Evolutionary conservation across 2,329 filamentous ascomycete species (phyloP), one percentile per base, ranked within the genome.

Genomic region (Alternaria novae-zelandiae): DNA sequence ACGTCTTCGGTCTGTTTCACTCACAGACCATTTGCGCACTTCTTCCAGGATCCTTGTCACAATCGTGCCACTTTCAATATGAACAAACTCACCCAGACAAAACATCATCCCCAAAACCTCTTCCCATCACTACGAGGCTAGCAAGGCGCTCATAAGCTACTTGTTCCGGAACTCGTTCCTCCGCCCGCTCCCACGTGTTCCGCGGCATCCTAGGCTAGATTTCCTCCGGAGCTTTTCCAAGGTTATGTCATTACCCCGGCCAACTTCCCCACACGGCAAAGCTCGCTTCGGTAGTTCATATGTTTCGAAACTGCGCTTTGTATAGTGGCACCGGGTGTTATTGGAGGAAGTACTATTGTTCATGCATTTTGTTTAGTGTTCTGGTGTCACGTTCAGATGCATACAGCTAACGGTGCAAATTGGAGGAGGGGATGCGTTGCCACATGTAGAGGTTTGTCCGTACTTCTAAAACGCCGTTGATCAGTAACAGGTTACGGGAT

Each of bases 291-390:
- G 50, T 50, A 45, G 7, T 54, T 55, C 56, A 59, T 60, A 30
- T 63, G 57, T 57, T 54, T 54, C 43, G 60, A 65, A 65, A 60
- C 55, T 28, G 36, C n/a, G 28, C 21, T 53, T 26, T 49, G 41
- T 63, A 46, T 53, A 58, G 23, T 25, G 21, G 32, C 20, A 9
- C n/a, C 25, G 12, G 26, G 15, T 36, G 11, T 55, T 21, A 63
- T 63, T 65, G 63, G 63, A 57, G 63, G 60, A 57, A 65, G 41
- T 57, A 62, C 25, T 50, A 17, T 41, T 30, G 41, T 30, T 43
- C 17, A 43, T 20, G 30, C 23, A 46, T 44, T 36, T 50, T 23
- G 43, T 32, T 45, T 64, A n/a, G n/a, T 23, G 7, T 15, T 41
- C 30, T 43, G 21, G 25, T 47, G 41, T 28, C n/a, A 50, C 43